Base-by-base conservation (phyloP, 106 monocot genomes). In the Dendrobium catenatum region DNA sequence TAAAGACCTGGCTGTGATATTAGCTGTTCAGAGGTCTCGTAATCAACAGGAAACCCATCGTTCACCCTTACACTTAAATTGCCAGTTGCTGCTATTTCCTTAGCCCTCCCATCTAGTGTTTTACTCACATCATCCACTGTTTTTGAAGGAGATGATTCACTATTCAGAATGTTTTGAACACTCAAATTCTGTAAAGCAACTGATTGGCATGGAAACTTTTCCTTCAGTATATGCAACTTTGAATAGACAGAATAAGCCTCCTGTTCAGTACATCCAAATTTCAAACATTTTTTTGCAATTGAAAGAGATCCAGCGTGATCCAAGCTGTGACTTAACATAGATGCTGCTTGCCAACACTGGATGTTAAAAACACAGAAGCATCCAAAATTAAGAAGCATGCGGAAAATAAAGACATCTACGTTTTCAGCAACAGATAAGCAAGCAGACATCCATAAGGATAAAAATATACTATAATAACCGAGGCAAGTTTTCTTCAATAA, bases 261-360 rank as follows among this genome's bases (percentile, higher is more conserved):
- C 44, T 82, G 40, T 66, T 83, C 83, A 46, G 78, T 84, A 78
- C 97, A 98, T 24, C 80, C 83, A 86, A 84, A 98, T 5, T 88
- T 88, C 81, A 94, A 78, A 56, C 80, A 41, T 33, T 85, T 86
- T 68, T 84, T 87, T 44, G 92, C 91, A 77, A 89, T 83, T 72
- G 81, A 83, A 67, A 94, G 86, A 74, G 92, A 89, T 83, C 85
- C 85, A 17, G 19, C 73, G 47, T 77, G 94, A 83, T 93, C 86
- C 20, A 98, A 29, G 55, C 85, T 91, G 68, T 83, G 77, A 54
- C 88, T 91, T 73, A 80, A 83, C 22, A 93, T 88, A 82, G 92
- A 89, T 75, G 97, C 92, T 77, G 97, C 97, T 70, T 85, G 81
- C 97, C 94, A 98, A 80, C 97, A 98, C 97, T 98, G 84, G 24